phyloP scores from a whole-genome alignment of 257 asterid species.

The Euphrasia confusa region DNA sequence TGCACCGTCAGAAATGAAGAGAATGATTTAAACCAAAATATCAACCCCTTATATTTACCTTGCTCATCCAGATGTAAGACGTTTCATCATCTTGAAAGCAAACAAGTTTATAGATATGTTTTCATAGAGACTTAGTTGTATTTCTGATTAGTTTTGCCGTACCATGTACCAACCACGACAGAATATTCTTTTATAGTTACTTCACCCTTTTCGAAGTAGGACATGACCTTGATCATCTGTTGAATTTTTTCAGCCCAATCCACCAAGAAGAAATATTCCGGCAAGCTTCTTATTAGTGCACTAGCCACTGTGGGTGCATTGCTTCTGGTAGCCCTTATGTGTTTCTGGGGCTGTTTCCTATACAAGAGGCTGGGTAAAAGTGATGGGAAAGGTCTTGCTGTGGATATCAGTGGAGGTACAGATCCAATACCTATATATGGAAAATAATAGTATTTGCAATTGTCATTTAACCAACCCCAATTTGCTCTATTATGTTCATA shows the following conservation, averaged over 20 bases:
- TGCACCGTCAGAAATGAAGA: no score
- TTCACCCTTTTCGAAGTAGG: slow-evolving; percentile 14
- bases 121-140: no score
- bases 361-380: slow-evolving; percentile 80
- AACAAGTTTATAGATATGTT: no score
- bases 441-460: slow-evolving; percentile 10
- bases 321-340: slow-evolving; percentile 91
- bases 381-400: slow-evolving; percentile 60
- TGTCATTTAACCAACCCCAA: neutral
- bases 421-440: slow-evolving; percentile 25
- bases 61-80: no score
- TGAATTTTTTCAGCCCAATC: slow-evolving; percentile 38
- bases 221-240: slow-evolving; percentile 13
- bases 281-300: slow-evolving; percentile 72
- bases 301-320: slow-evolving; percentile 84
- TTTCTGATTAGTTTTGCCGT: no score
- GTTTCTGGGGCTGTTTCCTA: slow-evolving; percentile 91
- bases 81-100: no score
- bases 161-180: no score
- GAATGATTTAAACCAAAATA: no score
- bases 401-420: slow-evolving; percentile 78
- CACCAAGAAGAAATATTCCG: slow-evolving; percentile 55
- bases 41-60: no score
- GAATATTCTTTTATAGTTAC: no score
- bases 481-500: neutral